These are phyloP conservation scores for Fragaria nilgerrensis DNA, from an alignment of 306 rosid species.

Conservation along the genomic window DNA sequence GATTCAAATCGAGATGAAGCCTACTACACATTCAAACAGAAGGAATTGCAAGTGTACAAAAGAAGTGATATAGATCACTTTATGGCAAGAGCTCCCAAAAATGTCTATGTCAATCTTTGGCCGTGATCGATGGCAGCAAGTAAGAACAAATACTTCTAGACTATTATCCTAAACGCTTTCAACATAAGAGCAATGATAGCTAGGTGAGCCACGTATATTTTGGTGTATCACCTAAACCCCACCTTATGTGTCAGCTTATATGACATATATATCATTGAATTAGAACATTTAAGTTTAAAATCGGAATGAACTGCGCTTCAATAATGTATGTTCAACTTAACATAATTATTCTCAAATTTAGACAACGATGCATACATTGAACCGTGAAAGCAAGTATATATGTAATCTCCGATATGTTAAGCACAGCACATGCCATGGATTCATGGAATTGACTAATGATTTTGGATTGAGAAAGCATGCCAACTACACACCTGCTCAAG, in stretches of 20 bases:
- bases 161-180: neutral
- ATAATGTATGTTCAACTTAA: neutral
- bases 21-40: neutral
- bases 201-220: too few species aligned
- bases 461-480: conserved; percentile 2
- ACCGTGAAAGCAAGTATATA: neutral
- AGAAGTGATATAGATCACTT: neutral
- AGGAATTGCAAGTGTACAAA: neutral
- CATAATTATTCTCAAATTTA: neutral
- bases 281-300: too few species aligned
- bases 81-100: conserved; percentile 1
- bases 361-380: neutral
- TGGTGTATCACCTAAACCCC: accelerated
- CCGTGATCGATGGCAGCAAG: neutral
- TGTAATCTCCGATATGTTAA: neutral
- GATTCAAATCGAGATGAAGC: neutral
- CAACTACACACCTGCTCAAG: neutral
- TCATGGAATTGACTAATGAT: neutral
- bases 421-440: conserved; percentile 10
- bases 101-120: neutral
- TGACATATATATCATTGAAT: too few species aligned
- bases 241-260: too few species aligned
- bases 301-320: neutral
- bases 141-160: neutral
- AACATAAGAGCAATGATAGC: neutral